Evolutionary conservation across 2,329 filamentous ascomycete species (phyloP).

Genomic region (Trichoderma simmonsii): DNA sequence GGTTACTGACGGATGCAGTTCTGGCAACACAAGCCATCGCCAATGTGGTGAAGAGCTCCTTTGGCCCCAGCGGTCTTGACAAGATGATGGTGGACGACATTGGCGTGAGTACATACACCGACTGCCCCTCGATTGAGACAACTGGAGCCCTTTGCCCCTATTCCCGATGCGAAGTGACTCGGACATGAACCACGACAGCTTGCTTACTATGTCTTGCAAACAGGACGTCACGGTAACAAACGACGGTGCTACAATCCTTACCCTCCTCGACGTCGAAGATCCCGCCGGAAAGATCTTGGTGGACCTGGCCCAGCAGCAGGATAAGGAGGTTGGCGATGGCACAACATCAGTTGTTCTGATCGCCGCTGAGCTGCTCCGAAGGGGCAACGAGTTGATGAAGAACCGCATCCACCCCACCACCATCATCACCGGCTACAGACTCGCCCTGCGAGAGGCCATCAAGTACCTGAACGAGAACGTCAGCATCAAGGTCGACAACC

Average conservation of each 20-base stretch:
- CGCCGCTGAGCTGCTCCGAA: conserved; percentile 86
- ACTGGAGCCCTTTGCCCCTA: conserved; percentile 8
- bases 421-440: conserved; percentile 96
- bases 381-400: conserved; percentile 98
- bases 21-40: conserved; percentile 94
- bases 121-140: not conserved
- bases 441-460: conserved; percentile 91
- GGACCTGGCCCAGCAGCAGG: conserved; percentile 95
- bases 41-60: conserved; percentile 98
- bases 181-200: not conserved
- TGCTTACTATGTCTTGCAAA: conserved; percentile 19
- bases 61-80: conserved; percentile 92
- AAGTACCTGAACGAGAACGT: conserved; percentile 99
- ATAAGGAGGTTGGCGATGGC: conserved; percentile 97
- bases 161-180: not conserved
- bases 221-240: conserved; percentile 98
- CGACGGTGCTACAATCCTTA: conserved; percentile 95
- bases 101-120: conserved; percentile 57
- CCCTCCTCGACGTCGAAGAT: conserved; percentile 93
- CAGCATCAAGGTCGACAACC: conserved; percentile 87
- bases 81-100: conserved; percentile 99
- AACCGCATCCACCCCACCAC: conserved; percentile 99
- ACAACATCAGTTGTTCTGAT: conserved; percentile 98
- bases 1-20: conserved; percentile 50
- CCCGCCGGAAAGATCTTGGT: conserved; percentile 98